Percentiles rank a stretch among this genome's conserved stretches.
Conservation (phyloP, 257 asterid species). For the Solanum tarapatanum region DNA sequence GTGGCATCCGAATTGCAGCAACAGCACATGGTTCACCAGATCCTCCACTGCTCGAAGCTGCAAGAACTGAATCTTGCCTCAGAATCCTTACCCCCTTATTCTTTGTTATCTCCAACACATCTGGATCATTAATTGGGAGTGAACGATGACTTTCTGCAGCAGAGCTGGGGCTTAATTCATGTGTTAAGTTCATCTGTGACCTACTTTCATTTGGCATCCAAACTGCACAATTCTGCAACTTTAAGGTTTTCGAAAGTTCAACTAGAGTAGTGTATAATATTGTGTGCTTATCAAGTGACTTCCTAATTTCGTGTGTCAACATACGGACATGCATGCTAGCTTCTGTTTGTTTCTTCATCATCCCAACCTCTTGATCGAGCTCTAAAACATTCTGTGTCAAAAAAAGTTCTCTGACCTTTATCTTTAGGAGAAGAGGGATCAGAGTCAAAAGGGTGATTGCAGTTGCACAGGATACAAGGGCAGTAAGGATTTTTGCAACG, state of each 20-base stretch:
- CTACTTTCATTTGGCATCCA: slow-evolving; percentile 38
- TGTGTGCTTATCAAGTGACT: slow-evolving; percentile 34
- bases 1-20: slow-evolving; percentile 34
- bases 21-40: slow-evolving; percentile 21
- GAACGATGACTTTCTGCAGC: slow-evolving; percentile 6
- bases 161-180: slow-evolving; percentile 22
- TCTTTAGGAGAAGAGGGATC: slow-evolving; percentile 28
- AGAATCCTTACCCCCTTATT: slow-evolving; percentile 29
- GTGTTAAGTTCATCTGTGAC: slow-evolving; percentile 31
- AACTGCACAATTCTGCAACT: slow-evolving; percentile 39
- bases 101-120: slow-evolving; percentile 25
- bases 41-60: slow-evolving; percentile 24
- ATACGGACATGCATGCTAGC: slow-evolving; percentile 37
- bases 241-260: slow-evolving; percentile 32
- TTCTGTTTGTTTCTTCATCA: slow-evolving; percentile 35
- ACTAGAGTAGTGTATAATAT: slow-evolving; percentile 33
- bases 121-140: slow-evolving; percentile 26
- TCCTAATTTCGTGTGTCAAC: slow-evolving; percentile 35
- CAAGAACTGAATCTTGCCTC: slow-evolving; percentile 25
- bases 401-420: slow-evolving; percentile 33
- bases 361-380: slow-evolving; percentile 37
- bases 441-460: slow-evolving; percentile 33
- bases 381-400: slow-evolving; percentile 34
- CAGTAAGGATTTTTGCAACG: slow-evolving; percentile 28
- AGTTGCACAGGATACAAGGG: slow-evolving; percentile 40